Evolutionary conservation across 352 stramenopile genomes (phyloP).

Genomic region (Pythium oligandrum): DNA sequence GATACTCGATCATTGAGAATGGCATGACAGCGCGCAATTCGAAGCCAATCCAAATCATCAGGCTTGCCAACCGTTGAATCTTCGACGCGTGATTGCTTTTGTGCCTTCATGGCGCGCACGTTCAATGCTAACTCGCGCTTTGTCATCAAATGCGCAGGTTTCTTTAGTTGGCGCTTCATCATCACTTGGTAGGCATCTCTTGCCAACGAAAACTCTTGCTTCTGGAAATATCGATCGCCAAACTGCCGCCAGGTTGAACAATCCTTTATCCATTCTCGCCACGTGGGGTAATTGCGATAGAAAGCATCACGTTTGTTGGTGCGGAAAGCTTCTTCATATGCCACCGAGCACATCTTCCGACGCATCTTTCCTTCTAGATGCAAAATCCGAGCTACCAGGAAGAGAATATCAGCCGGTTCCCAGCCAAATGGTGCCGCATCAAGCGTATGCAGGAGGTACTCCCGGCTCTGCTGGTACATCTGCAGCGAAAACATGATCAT

Average conservation of each 20-base stretch:
- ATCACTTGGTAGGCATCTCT: conserved; percentile 59
- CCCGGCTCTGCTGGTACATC: conserved; percentile 57
- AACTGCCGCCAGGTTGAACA: conserved; percentile 43
- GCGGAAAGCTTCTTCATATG: conserved; percentile 68
- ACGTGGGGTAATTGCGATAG: conserved; percentile 27
- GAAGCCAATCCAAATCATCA: conserved; percentile 47
- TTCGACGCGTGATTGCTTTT: no score
- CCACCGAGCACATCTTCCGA: conserved; percentile 42
- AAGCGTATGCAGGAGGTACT: conserved; percentile 63
- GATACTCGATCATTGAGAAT: conserved; percentile 40
- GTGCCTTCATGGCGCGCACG: not conserved
- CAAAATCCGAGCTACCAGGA: conserved; percentile 55
- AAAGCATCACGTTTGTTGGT: conserved; percentile 29
- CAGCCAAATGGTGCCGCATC: conserved; percentile 47
- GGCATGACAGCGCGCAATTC: conserved; percentile 37
- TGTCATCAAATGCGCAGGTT: conserved; percentile 18
- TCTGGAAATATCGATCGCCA: conserved; percentile 43
- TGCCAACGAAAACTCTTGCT: conserved; percentile 47
- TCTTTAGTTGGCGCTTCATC: conserved; percentile 42
- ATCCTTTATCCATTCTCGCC: conserved; percentile 54
- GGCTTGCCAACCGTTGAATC: not conserved
- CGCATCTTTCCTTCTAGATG: conserved; percentile 37
- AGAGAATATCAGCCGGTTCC: conserved; percentile 45
- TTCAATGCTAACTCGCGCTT: conserved; percentile 32
- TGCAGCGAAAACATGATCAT: conserved; percentile 55